These are phyloP conservation scores for Gonium pectorale DNA, from an alignment of 139 green algal species.

Conservation along the genomic window DNA sequence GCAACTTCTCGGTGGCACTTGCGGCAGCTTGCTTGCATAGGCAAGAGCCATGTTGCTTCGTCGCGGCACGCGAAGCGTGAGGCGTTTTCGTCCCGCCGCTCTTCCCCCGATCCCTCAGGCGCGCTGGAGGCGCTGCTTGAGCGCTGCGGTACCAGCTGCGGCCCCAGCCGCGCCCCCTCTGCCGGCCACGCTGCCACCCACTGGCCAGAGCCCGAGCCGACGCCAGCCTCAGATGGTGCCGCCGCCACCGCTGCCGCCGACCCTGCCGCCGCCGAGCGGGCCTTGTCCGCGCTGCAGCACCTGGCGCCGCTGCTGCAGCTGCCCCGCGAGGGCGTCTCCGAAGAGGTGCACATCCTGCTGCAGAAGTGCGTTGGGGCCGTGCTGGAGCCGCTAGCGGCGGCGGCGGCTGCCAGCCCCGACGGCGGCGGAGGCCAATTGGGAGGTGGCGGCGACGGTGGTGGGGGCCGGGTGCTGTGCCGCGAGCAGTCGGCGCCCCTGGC, in stretches of 20 bases:
- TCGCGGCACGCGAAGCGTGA: too few relatives aligned
- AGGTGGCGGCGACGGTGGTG: not conserved
- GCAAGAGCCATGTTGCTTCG: too few relatives aligned
- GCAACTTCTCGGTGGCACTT: too few relatives aligned
- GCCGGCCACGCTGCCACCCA: too few relatives aligned
- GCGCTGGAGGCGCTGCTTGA: slow-evolving; percentile 47
- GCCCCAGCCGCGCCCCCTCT: too few relatives aligned
- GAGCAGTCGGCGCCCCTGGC: slow-evolving; percentile 50
- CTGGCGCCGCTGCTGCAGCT: slow-evolving; percentile 65
- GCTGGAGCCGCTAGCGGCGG: slow-evolving; percentile 13
- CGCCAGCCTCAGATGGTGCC: too few relatives aligned
- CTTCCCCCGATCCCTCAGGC: slow-evolving; percentile 24
- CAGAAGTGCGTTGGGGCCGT: slow-evolving; percentile 12
- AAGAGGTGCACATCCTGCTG: slow-evolving; percentile 55
- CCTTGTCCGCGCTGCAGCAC: slow-evolving; percentile 58
- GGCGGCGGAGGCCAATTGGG: not conserved
- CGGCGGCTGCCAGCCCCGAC: not conserved
- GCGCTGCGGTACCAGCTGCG: not conserved
- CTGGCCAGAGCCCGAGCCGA: too few relatives aligned
- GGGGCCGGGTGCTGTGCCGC: not conserved
- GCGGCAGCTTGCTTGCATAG: too few relatives aligned
- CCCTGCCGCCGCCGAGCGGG: slow-evolving; percentile 21
- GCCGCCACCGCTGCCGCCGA: not conserved
- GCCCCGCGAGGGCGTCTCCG: not conserved
- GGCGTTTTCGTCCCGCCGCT: too few relatives aligned